Base-by-base conservation (phyloP, 129 eudicot species). In the Escallonia rubra region DNA sequence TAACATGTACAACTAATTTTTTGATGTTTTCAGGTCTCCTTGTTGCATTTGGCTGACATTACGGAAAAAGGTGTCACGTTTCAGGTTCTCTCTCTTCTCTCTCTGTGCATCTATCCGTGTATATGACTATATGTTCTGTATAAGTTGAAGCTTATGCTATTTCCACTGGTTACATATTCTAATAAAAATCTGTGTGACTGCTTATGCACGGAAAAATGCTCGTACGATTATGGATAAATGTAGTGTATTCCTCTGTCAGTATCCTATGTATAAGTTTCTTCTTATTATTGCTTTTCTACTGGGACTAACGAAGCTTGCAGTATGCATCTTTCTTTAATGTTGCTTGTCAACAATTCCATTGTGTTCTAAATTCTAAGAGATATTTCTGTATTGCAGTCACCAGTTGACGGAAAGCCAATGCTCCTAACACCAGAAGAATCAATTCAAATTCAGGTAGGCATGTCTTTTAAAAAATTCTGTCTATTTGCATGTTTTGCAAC, bases 351-450 rank as follows among this genome's bases (percentile, higher is more conserved):
- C 12, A 50, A 50, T 50, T 11, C 55, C 34, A 0, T 23, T 23
- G 0, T 23, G 34, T 23, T 23, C 34, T 23, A 23, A 23, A 23
- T 23, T 23, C 34, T 23, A 23, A 23, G 34, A 23, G 34, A 3
- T 12, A 7, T 13, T 8, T 49, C 39, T 41, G 39, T 59, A 61
- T 8, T 80, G 79, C 87, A 91, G 97, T 91, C 97, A 13, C 97
- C 96, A 43, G 94, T 91, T 69, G 95, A 91, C 69, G 97, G 97
- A 72, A 91, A 88, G 72, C 95, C 96, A 45, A 85, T 88, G 97
- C 88, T 91, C 63, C 74, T 91, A 51, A 91, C 97, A 75, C 97
- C 97, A 7, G 97, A 91, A 75, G 97, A 91, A 84, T 91, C 97
- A 15, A 91, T 91, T 69, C 94, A 91, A 63, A 91, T 91, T 70